Base-by-base conservation (phyloP, 176 grass and related monocot species). In the Juncus inflexus region DNA sequence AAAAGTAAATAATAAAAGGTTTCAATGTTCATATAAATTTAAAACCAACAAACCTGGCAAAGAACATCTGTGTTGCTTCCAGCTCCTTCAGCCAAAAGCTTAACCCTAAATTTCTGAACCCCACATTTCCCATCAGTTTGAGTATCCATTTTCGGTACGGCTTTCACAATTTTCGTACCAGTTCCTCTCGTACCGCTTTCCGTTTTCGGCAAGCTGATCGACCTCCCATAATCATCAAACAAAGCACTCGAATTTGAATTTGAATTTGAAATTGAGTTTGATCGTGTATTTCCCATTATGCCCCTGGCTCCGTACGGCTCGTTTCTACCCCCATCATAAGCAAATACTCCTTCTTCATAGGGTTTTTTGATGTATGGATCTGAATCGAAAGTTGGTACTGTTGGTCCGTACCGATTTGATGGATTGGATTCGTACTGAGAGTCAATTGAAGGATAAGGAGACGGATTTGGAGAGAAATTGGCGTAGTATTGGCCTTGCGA, bases 161-260 rank as follows among this genome's bases (percentile, higher is more conserved):
- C 94, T 60, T 78, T 81, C 42, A 89, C 87, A 19, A 97, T 84
- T 81, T 97, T 97, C 8, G 75, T 56, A 7, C 73, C 79, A 40
- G 74, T 68, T 4, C 83, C 78, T 6, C 76, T 84, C 59, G 63
- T 58, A 64, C 52, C 51, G 0, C 55, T 63, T 6, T 47, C 43
- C 1, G 43, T 47, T 47, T 47, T 47, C 40, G 82, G 61, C 2
- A 73, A 42, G 35, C 85, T 82, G 71, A 99, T 89, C 1, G 94
- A 99, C 75, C 94, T 84, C 43, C 94, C 94, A 42, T 92, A 99
- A 47, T 99, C 94, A 76, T 99, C 94, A 54, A 99, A 99, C 50
- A 92, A 61, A 28, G 85, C 50, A 3, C 15, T 7, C 9, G 86
- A 83, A 50, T 63, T 53, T 0, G 76, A 84, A 71, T 47, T 71